Conservation (phyloP, 116 monocot genomes). For the Posidonia oceanica region DNA sequence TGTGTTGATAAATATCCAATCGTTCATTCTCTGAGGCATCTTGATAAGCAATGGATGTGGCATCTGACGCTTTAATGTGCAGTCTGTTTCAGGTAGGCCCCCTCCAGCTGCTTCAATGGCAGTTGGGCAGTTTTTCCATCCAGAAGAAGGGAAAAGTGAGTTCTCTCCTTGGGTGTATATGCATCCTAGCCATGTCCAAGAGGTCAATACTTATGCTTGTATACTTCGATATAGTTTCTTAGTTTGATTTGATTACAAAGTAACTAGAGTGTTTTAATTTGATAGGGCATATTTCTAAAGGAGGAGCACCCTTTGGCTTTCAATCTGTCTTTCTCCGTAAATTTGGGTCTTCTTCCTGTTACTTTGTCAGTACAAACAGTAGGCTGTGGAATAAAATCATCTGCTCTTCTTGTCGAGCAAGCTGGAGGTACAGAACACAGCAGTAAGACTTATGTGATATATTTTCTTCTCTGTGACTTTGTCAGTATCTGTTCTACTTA, state of each 20-base stretch:
- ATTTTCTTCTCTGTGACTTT: background rate
- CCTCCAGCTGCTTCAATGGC: slow-evolving; percentile 95
- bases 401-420: slow-evolving; percentile 33
- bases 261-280: background rate
- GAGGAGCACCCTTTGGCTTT: slow-evolving; percentile 81
- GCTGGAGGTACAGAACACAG: slow-evolving; percentile 55
- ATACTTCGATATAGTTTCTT: background rate
- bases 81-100: slow-evolving; percentile 97
- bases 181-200: slow-evolving; percentile 32
- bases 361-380: slow-evolving; percentile 56
- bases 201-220: slow-evolving; percentile 22
- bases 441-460: slow-evolving; percentile 34
- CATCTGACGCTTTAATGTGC: slow-evolving; percentile 17
- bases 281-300: slow-evolving; percentile 67
- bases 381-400: slow-evolving; percentile 79
- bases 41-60: background rate
- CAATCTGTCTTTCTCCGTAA: slow-evolving; percentile 63
- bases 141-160: slow-evolving; percentile 43
- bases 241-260: background rate
- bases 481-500: background rate
- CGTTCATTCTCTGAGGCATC: background rate
- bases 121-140: slow-evolving; percentile 91
- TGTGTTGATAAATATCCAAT: background rate
- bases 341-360: slow-evolving; percentile 76
- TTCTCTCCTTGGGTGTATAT: slow-evolving; percentile 42